Conservation (phyloP, 805 yeast species). For the Yarrowia porcina region DNA sequence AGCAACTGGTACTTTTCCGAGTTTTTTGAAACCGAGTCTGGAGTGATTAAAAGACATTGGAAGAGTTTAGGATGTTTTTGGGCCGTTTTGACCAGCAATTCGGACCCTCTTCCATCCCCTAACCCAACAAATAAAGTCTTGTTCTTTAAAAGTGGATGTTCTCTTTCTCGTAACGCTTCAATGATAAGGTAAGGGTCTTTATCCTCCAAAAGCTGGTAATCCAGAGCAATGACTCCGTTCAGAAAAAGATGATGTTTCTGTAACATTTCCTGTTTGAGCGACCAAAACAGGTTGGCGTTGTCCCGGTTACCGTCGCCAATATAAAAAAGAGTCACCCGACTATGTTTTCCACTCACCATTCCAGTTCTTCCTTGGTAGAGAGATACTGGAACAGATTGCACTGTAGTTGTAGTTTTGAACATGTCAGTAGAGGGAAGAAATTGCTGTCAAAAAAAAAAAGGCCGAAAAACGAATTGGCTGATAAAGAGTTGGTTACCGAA, state of each 20-base stretch:
- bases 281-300: not conserved
- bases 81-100: not conserved
- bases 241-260: not conserved
- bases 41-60: not conserved
- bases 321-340: not conserved
- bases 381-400: not conserved
- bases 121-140: not conserved
- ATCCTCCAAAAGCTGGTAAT: not conserved
- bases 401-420: not conserved
- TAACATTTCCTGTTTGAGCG: not conserved
- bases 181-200: not conserved
- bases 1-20: not conserved
- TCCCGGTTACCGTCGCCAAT: not conserved
- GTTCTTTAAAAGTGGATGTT: not conserved
- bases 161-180: not conserved
- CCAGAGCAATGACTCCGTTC: constrained; percentile 10
- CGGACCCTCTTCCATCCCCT: not conserved
- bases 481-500: no score
- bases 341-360: constrained; percentile 4
- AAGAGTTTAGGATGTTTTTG: not conserved
- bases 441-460: no score
- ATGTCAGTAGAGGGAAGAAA: no score
- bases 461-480: no score
- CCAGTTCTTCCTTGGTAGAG: not conserved
- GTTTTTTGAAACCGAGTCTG: not conserved